Percentiles rank a stretch among this genome's conserved stretches.
Evolutionary conservation across 2,329 filamentous ascomycete species (phyloP).

Genomic region (Aspergillus sp.): DNA sequence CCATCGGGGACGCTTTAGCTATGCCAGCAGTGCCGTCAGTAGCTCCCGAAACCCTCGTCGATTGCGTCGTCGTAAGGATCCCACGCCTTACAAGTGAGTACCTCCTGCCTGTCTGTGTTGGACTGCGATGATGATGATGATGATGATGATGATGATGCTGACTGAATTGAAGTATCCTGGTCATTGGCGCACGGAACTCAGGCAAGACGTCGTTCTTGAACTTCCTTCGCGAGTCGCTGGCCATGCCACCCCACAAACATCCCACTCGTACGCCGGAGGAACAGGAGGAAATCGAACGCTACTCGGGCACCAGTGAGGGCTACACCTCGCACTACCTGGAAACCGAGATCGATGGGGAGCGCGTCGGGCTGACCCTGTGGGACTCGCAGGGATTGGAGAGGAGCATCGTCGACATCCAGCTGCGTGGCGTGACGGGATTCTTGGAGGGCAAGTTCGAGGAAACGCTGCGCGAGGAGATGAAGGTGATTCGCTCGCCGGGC

Average conservation of each 20-base stretch:
- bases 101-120: not conserved
- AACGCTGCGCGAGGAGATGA: conserved; percentile 94
- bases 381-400: conserved; percentile 93
- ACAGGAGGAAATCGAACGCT: conserved; percentile 44
- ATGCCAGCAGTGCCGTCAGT: conserved; percentile 84
- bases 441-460: conserved; percentile 98
- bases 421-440: conserved; percentile 84
- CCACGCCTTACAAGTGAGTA: conserved; percentile 94
- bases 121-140: no score
- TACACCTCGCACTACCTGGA: conserved; percentile 88
- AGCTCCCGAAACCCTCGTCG: conserved; percentile 87
- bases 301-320: conserved; percentile 51
- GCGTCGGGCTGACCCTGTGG: conserved; percentile 89
- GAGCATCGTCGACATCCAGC: conserved; percentile 86
- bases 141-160: not conserved
- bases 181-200: conserved; percentile 76
- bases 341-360: conserved; percentile 86
- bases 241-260: conserved; percentile 72
- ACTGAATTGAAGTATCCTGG: conserved; percentile 60
- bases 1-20: conserved; percentile 90
- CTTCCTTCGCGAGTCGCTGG: conserved; percentile 80
- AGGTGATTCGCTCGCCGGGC: conserved; percentile 85
- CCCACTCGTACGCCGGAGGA: conserved; percentile 50
- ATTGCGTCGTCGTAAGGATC: conserved; percentile 89
- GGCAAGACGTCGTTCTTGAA: conserved; percentile 97